phyloP scores from a whole-genome alignment of 2,329 filamentous ascomycete genomes.

The Chrysosporium queenslandicum region DNA sequence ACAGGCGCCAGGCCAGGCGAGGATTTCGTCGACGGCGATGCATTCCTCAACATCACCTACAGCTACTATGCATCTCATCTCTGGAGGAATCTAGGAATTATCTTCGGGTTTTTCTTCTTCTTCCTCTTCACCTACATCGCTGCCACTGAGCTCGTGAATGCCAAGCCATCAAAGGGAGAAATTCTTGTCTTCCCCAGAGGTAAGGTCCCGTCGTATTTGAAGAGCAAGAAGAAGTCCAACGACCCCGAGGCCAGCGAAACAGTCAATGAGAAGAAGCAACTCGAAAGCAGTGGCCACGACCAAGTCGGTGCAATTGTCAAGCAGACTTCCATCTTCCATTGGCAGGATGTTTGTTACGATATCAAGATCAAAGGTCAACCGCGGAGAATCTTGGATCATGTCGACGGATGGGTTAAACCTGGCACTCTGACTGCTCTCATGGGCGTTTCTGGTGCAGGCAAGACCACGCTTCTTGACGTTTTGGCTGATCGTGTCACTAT shows the following conservation, averaged over 20 bases:
- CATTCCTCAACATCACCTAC: constrained; percentile 47
- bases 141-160: constrained; percentile 51
- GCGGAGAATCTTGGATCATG: constrained; percentile 68
- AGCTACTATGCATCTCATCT: constrained; percentile 49
- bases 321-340: constrained; percentile 61
- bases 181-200: constrained; percentile 64
- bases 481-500: constrained; percentile 77
- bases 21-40: constrained; percentile 47
- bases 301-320: constrained; percentile 23
- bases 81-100: constrained; percentile 62
- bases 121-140: constrained; percentile 15
- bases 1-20: constrained; percentile 50
- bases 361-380: constrained; percentile 68
- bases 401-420: constrained; percentile 89
- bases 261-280: constrained; percentile 16
- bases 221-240: constrained; percentile 9
- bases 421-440: constrained; percentile 83
- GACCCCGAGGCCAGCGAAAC: constrained; percentile 13
- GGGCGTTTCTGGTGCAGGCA: constrained; percentile 85
- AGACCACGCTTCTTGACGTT: constrained; percentile 81
- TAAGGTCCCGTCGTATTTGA: constrained; percentile 29
- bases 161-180: constrained; percentile 64
- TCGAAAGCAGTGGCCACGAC: constrained; percentile 24
- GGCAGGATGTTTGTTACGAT: constrained; percentile 74
- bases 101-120: constrained; percentile 51